Base-by-base conservation (phyloP, 1,284 basidiomycete species). In the Phellopilus nigrolimitatus region DNA sequence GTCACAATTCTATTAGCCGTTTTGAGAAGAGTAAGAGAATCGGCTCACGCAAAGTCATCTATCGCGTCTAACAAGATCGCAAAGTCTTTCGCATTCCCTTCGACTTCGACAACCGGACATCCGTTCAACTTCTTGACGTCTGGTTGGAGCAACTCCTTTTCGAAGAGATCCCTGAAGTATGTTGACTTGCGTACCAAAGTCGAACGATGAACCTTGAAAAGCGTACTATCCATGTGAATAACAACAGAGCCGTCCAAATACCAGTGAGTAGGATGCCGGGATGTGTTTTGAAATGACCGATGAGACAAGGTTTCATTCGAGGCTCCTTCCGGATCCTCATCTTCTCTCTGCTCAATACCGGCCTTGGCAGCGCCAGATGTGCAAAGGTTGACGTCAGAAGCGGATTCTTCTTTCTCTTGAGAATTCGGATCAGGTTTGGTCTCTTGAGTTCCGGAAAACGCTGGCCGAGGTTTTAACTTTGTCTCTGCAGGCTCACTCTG, bases 151-250 rank as follows among this genome's bases (percentile, higher is more conserved):
- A 24, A 2, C 49, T 55, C 15, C 17, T 9, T 25, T 30, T 12
- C 46, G 37, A 71, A 69, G 3, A 68, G 54, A 3, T 56, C 51
- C 10, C 59, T 54, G 41, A 73, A 71, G 60, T 64, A 72, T 0
- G 47, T 47, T 1, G 70, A 72, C 37, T 69, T 61, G 22, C 56
- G 56, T 12, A 62, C 54, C 1, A 73, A 58, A 8, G 66, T 63
- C 44, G 70, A 71, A 4, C 65, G 62, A 43, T 71, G 69, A 10
- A 72, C 54, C n/a, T 61, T 63, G 57, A 71, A 71, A 10, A 64
- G 56, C 0, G 59, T 65, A 24, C 57, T 49, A 4, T 60, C 60
- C 19, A 71, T 59, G 36, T 66, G 62, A 7, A 72, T 31, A 17
- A 69, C 56, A 17, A 70, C 61, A 7, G 65, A 68, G 7, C 69